Evolutionary conservation across 345 rosid species (phyloP), one percentile per base, ranked within the genome.

Genomic region (Draba incana): DNA sequence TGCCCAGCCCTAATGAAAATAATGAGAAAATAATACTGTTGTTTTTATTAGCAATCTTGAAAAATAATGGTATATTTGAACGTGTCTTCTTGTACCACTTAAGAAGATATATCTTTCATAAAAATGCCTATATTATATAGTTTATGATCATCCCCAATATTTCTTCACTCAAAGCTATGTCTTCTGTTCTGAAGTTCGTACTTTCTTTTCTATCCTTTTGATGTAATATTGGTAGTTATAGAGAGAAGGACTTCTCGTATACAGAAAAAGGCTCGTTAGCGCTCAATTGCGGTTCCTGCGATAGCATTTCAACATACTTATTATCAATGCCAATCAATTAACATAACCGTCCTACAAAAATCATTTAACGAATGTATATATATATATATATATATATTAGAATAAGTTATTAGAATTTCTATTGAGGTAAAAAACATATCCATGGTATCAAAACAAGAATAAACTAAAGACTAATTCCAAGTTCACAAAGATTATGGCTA

Each of bases 261-360:
- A 90, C 92, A 77, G 75, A 88, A 12, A 92, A 92, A 28, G 66
- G 64, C 41, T 86, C 91, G 35, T 64, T 82, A 9, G 96, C 81
- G 42, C 86, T 78, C 63, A 92, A 72, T 23, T 92, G 98, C 31
- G 98, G 98, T 77, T 90, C 98, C 98, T 92, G 96, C 81, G 71
- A 42, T 39, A 66, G n/a, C 47, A 37, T 37, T 37, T n/a, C 28
- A 48, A 49, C 57, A 50, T 52, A 52, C 8, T 30, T 55, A 27
- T 44, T 38, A 49, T 81, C 64, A 73, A 71, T 4, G 20, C 12
- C 28, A 44, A 41, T 49, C 35, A 51, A 28, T n/a, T 10, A 43
- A n/a, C 3, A 57, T 35, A 48, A n/a, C 16, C 38, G 27, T 51
- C 28, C n/a, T 47, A 42, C 10, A 27, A 46, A 20, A 20, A 20